Conservation (phyloP, 1,284 basidiomycete genomes). For the Leccinum colubrinum region DNA sequence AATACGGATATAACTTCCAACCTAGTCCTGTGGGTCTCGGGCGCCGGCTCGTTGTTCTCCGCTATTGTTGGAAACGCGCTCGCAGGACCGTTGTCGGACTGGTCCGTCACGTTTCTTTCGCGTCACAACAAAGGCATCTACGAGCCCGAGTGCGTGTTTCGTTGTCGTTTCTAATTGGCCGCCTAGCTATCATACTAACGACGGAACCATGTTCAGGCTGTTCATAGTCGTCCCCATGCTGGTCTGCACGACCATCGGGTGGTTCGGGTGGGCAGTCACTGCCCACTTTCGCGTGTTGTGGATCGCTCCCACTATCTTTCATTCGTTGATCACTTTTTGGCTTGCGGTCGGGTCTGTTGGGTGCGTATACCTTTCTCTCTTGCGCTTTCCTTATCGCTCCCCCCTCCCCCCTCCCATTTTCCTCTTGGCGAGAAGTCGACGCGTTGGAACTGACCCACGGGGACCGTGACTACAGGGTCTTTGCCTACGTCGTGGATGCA, state of each 20-base stretch:
- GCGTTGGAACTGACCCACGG: not conserved
- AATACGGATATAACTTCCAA: not conserved
- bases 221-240: constrained; percentile 1
- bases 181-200: not conserved
- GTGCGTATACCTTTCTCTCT: not conserved
- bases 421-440: not conserved
- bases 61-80: not conserved
- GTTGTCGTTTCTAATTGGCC: not conserved
- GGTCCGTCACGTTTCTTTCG: not conserved
- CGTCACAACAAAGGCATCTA: constrained; percentile 1
- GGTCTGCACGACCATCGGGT: not conserved
- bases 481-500: not conserved
- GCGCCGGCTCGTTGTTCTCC: not conserved
- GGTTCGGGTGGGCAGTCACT: not conserved
- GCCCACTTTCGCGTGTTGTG: not conserved
- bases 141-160: not conserved
- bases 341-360: not conserved
- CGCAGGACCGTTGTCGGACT: not conserved
- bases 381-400: not conserved
- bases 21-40: not conserved
- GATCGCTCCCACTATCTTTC: not conserved
- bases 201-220: not conserved
- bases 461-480: not conserved
- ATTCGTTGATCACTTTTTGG: not conserved
- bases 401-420: not conserved